Percentiles rank a stretch among this genome's conserved stretches.
Evolutionary conservation across 768 basidiomycete genomes (phyloP).

Genomic region (Auriscalpium vulgare): DNA sequence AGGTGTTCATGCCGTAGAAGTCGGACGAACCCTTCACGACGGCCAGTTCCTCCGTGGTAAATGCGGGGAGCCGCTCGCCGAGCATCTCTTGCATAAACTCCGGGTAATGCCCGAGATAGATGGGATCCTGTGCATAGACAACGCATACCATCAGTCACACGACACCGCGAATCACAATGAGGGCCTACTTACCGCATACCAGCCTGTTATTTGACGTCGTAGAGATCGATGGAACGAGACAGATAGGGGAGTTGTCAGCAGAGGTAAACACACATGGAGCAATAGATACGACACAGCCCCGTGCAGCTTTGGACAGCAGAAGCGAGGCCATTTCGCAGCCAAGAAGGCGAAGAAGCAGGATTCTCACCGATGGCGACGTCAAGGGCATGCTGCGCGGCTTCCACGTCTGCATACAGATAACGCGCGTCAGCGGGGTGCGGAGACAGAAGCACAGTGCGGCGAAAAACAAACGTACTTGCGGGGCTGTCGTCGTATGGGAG

Average conservation of each 20-base stretch:
- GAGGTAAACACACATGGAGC: too few relatives aligned
- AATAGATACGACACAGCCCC: too few relatives aligned
- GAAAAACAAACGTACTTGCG: conserved; percentile 42
- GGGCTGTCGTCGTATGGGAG: conserved; percentile 64
- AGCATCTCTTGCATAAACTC: conserved; percentile 52
- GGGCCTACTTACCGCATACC: conserved; percentile 38
- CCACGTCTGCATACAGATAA: conserved; percentile 40
- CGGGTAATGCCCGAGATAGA: conserved; percentile 72
- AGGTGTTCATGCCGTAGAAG: conserved; percentile 74
- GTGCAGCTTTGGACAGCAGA: too few relatives aligned
- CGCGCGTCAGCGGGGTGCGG: background rate
- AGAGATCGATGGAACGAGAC: too few relatives aligned
- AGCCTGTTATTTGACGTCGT: conserved; percentile 28
- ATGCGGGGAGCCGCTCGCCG: conserved; percentile 48
- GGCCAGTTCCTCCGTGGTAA: conserved; percentile 48
- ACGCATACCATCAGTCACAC: background rate
- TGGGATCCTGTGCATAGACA: conserved; percentile 39
- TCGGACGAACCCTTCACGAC: conserved; percentile 62
- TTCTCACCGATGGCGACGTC: conserved; percentile 62
- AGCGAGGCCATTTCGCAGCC: too few relatives aligned
- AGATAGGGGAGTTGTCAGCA: too few relatives aligned
- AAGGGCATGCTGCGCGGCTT: conserved; percentile 62
- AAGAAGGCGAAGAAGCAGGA: conserved; percentile 6
- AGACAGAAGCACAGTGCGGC: background rate
- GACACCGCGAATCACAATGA: background rate